Conservation (phyloP, 805 yeast genomes). For the Monosporozyma unispora region DNA sequence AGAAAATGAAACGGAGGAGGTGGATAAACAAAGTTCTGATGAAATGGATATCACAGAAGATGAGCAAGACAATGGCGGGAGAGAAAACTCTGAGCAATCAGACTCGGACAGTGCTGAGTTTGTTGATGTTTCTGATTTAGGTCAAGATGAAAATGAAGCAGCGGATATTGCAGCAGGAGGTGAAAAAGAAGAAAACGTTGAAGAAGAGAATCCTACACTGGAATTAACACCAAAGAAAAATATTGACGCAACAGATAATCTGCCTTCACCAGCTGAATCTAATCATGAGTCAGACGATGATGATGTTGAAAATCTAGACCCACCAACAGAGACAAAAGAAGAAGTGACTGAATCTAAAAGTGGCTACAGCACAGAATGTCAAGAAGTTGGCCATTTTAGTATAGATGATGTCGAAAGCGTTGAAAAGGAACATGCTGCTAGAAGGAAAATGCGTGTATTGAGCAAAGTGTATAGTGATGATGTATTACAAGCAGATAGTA, state of each 20-base stretch:
- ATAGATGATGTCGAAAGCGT: conserved; percentile 6
- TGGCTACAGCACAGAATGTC: conserved; percentile 16
- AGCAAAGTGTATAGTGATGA: conserved; percentile 16
- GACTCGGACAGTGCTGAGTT: neutral
- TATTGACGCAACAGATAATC: neutral
- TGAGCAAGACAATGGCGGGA: conserved; percentile 4
- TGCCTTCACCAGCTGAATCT: conserved; percentile 1
- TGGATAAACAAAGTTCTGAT: conserved; percentile 4
- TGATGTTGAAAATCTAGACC: neutral
- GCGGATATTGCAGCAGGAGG: neutral
- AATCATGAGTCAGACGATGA: conserved; percentile 6
- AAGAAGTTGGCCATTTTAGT: conserved; percentile 19
- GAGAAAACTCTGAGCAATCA: neutral
- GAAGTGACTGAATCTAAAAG: neutral
- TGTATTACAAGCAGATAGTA: conserved; percentile 30
- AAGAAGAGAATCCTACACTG: conserved; percentile 1
- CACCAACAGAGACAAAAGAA: neutral
- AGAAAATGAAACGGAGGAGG: conserved; percentile 19
- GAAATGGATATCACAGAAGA: conserved; percentile 7
- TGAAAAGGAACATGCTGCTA: conserved; percentile 13
- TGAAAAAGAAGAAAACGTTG: conserved; percentile 8
- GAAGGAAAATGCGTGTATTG: conserved; percentile 24
- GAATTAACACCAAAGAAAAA: conserved; percentile 1
- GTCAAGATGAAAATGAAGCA: too few relatives aligned
- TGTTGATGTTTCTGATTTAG: neutral